Evolutionary conservation across 2,329 filamentous ascomycete genomes (phyloP), one percentile per base, ranked within the genome.

Genomic region (Scortechinia acanthostroma): DNA sequence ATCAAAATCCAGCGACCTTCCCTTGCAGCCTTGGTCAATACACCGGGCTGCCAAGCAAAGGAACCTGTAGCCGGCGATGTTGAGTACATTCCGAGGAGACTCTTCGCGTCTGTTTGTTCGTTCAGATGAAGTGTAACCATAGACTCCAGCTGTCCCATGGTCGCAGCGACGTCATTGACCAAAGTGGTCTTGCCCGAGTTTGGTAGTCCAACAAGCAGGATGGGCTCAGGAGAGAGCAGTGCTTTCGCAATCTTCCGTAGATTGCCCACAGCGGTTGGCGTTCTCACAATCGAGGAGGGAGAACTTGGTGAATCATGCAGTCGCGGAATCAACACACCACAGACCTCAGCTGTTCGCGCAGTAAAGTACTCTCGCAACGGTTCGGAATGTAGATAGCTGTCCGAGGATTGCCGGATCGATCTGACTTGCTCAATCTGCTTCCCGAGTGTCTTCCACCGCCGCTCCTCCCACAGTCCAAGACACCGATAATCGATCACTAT

Each of bases 1-100:
- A 99, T 94, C 51, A 98, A 73, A 4, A 98, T 87, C 94, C 93
- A 98, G 56, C 91, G 78, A 15, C 93, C 94, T 69, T 98, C 91
- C 57, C 78, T 84, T 2, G 97, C 90, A 25, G 94, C 94, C 22
- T 89, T 95, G 0, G 93, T 96, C 53, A 99, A 70, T 17, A 97
- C 88, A 64, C 93, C 93, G 2, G 93, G 80, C 48, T 88, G 81
- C 93, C 93, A 99, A 43, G 80, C 78, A 59, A 98, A 98, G 6
- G 88, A 91, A 1, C 91, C 91, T 1, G 90, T 91, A 49, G 84
- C 86, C 15, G 86, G 80, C 47, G 90, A 91, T 19, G 90, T 93
- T 1, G 91, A 88, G 64, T 99, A 97, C 59, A 97, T 80, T 3
- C 93, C 93, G 50, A 98, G 80, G 33, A 99, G 78, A 69, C 95